Evolutionary conservation across 768 basidiomycete genomes (phyloP).

Genomic region (Lactarius hengduanensis): DNA sequence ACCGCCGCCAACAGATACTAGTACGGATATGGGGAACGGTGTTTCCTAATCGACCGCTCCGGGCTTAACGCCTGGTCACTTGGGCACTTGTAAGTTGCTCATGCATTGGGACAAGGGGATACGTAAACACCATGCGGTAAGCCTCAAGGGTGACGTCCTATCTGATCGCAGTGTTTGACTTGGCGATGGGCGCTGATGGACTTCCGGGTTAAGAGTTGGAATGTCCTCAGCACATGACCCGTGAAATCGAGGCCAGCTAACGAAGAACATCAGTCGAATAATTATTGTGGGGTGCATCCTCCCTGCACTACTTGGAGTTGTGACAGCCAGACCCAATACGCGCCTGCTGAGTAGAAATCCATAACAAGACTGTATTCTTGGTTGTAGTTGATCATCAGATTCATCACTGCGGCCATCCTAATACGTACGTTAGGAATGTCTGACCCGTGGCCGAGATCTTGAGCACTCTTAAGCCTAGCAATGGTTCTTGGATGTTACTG

Average conservation of each 20-base stretch:
- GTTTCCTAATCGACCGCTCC: neutral
- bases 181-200: neutral
- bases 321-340: too few relatives aligned
- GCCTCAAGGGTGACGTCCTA: neutral
- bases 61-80: neutral
- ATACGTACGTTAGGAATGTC: too few relatives aligned
- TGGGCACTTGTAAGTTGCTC: too few relatives aligned
- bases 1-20: neutral
- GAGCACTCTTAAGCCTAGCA: too few relatives aligned
- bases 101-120: neutral
- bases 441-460: too few relatives aligned
- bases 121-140: neutral
- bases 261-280: too few relatives aligned
- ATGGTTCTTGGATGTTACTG: too few relatives aligned
- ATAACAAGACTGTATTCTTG: neutral
- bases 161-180: neutral
- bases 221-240: neutral
- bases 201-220: too few relatives aligned
- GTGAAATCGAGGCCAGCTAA: neutral
- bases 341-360: too few relatives aligned
- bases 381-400: neutral
- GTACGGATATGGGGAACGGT: neutral
- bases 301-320: too few relatives aligned
- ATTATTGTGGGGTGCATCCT: too few relatives aligned
- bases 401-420: neutral